These are phyloP conservation scores for Irpex sp. DNA, from an alignment of 1,284 basidiomycete species.

Conservation along the genomic window DNA sequence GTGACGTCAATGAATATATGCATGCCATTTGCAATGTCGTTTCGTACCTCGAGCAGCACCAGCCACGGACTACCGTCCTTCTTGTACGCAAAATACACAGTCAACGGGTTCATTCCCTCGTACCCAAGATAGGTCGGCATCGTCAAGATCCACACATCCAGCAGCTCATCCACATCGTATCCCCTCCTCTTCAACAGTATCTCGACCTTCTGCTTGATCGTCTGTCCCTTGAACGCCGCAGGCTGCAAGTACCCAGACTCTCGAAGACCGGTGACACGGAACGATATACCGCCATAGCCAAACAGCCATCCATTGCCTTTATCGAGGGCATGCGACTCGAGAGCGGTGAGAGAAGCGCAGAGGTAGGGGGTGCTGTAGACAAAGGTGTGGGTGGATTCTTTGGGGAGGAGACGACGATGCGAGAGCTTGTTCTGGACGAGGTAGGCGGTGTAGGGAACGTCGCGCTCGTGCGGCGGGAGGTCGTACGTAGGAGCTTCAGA, in stretches of 20 bases:
- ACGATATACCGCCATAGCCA: conserved; percentile 43
- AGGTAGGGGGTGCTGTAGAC: conserved; percentile 64
- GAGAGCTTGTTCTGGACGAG: conserved; percentile 51
- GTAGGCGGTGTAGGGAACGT: conserved; percentile 26
- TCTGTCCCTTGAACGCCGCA: conserved; percentile 10
- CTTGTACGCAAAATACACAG: conserved; percentile 69
- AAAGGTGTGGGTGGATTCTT: conserved; percentile 50
- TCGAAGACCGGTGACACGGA: conserved; percentile 45
- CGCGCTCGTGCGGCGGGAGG: background rate
- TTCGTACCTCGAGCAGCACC: conserved; percentile 53
- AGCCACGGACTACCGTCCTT: conserved; percentile 36
- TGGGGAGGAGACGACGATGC: conserved; percentile 57
- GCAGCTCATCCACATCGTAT: conserved; percentile 25
- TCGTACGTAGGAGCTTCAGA: background rate
- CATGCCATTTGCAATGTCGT: background rate
- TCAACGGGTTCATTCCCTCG: conserved; percentile 75
- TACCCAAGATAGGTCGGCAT: conserved; percentile 71
- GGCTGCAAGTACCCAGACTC: conserved; percentile 44
- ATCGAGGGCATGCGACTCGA: conserved; percentile 52
- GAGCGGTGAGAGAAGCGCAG: conserved; percentile 52
- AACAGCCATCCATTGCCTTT: conserved; percentile 48
- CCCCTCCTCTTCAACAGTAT: conserved; percentile 33
- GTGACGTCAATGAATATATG: background rate
- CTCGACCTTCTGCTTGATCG: conserved; percentile 39
- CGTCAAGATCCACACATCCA: conserved; percentile 68